Evolutionary conservation across 1,139 yeast genomes (phyloP).

Genomic region (Sugiyamaella castrensis): DNA sequence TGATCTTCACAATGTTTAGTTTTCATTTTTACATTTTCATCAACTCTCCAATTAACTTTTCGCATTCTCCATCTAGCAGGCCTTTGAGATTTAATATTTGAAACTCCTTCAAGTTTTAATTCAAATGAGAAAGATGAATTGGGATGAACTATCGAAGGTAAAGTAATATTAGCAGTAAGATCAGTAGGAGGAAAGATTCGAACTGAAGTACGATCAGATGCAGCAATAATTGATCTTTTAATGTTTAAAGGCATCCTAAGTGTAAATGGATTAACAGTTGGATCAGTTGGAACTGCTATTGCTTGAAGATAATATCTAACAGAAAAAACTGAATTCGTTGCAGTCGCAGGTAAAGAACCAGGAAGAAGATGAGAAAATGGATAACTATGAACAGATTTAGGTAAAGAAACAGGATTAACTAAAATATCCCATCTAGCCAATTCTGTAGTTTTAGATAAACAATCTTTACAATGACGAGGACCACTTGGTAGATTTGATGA

Average conservation of each 20-base stretch:
- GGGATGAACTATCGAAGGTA: constrained; percentile 89
- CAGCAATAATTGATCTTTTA: constrained; percentile 72
- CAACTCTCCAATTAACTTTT: constrained; percentile 84
- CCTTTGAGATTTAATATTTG: constrained; percentile 26
- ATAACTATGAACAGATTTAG: constrained; percentile 70
- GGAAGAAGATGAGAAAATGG: constrained; percentile 93
- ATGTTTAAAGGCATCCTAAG: constrained; percentile 69
- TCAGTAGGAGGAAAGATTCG: constrained; percentile 96
- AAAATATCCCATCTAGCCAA: constrained; percentile 90
- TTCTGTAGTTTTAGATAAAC: constrained; percentile 53
- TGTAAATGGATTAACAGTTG: constrained; percentile 35
- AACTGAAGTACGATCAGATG: constrained; percentile 80
- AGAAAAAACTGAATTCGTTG: constrained; percentile 51
- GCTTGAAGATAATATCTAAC: constrained; percentile 77
- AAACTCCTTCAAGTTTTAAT: constrained; percentile 74
- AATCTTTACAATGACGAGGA: constrained; percentile 34
- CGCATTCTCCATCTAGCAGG: constrained; percentile 90
- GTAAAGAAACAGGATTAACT: constrained; percentile 51
- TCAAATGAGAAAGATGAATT: constrained; percentile 82
- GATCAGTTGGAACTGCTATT: constrained; percentile 46
- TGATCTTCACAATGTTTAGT: constrained; percentile 3
- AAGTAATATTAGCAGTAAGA: constrained; percentile 76
- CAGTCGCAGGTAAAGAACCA: constrained; percentile 84
- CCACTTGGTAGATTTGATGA: background rate
- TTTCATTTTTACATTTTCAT: constrained; percentile 63